Conservation (phyloP, 2,329 filamentous ascomycete species). For the Graphilbum fragrans region DNA sequence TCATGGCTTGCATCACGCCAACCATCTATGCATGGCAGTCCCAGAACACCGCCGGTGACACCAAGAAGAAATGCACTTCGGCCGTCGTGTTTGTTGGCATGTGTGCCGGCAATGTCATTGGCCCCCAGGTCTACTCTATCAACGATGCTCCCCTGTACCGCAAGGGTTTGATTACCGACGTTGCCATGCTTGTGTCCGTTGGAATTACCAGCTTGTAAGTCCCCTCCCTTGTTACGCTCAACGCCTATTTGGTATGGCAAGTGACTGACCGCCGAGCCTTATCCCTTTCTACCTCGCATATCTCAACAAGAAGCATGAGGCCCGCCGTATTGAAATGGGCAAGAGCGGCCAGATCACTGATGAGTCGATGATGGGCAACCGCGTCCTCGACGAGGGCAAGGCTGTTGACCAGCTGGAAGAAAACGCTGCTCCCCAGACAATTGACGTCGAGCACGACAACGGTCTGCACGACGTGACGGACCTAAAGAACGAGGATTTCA, state of each 20-base stretch:
- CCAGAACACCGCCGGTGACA: constrained; percentile 56
- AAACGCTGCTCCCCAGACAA: constrained; percentile 4
- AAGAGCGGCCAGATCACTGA: not conserved
- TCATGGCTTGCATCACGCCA: constrained; percentile 26
- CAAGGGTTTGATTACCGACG: constrained; percentile 45
- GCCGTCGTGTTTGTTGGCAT: constrained; percentile 53
- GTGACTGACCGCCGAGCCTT: not conserved
- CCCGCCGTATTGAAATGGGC: not conserved
- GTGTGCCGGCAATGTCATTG: constrained; percentile 53
- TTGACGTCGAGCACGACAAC: constrained; percentile 7
- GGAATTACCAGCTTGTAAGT: constrained; percentile 26
- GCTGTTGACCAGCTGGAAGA: constrained; percentile 3
- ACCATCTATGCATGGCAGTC: constrained; percentile 48
- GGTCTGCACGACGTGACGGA: constrained; percentile 8
- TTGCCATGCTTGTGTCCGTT: constrained; percentile 49
- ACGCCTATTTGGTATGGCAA: constrained; percentile 1
- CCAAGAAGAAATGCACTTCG: constrained; percentile 55
- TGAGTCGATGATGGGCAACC: not conserved
- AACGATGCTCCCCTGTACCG: constrained; percentile 43
- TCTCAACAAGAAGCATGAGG: not conserved
- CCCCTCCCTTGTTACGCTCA: not conserved
- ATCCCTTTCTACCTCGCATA: not conserved
- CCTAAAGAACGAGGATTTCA: constrained; percentile 12
- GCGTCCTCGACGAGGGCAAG: constrained; percentile 3
- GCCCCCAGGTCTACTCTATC: constrained; percentile 51